Percentiles rank a stretch among this genome's conserved stretches.
Conservation (phyloP, 1,139 yeast species). For the Candida mesenterica region DNA sequence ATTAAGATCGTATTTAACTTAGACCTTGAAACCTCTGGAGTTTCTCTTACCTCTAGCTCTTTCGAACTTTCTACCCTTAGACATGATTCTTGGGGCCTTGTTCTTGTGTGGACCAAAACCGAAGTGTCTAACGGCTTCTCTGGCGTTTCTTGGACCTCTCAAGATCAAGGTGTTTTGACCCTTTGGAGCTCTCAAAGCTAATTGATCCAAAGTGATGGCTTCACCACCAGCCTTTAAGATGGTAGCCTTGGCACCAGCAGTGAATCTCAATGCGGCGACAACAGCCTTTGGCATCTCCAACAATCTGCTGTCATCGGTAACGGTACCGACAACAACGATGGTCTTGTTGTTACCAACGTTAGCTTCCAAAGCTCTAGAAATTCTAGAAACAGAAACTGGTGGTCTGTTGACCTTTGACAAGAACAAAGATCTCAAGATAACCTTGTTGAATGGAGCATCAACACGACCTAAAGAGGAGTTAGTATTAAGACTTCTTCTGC, state of each 20-base stretch:
- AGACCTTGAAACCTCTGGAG: conserved; percentile 99
- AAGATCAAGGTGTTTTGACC: conserved; percentile 97
- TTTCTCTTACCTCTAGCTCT: conserved; percentile 99
- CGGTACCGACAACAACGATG: conserved; percentile 98
- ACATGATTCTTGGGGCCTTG: conserved; percentile 98
- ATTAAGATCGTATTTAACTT: conserved; percentile 32
- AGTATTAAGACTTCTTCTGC: conserved; percentile 51
- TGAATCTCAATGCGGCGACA: conserved; percentile 98
- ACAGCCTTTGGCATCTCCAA: conserved; percentile 94
- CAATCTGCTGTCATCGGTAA: conserved; percentile 96
- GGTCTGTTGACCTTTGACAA: conserved; percentile 99
- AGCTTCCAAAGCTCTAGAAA: conserved; percentile 69
- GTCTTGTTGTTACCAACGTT: conserved; percentile 85
- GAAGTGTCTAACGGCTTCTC: conserved; percentile 99
- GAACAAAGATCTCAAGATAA: conserved; percentile 90
- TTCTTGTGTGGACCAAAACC: conserved; percentile 99
- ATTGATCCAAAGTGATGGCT: conserved; percentile 98
- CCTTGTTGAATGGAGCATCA: conserved; percentile 98
- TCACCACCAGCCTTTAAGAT: conserved; percentile 99
- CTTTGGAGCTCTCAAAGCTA: conserved; percentile 98
- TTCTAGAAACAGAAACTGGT: conserved; percentile 94
- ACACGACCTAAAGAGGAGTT: conserved; percentile 77
- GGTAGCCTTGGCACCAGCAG: conserved; percentile 98
- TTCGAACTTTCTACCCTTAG: conserved; percentile 99
- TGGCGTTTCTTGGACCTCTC: conserved; percentile 98